Conservation (phyloP, 805 yeast genomes). For the Candida piceae region DNA sequence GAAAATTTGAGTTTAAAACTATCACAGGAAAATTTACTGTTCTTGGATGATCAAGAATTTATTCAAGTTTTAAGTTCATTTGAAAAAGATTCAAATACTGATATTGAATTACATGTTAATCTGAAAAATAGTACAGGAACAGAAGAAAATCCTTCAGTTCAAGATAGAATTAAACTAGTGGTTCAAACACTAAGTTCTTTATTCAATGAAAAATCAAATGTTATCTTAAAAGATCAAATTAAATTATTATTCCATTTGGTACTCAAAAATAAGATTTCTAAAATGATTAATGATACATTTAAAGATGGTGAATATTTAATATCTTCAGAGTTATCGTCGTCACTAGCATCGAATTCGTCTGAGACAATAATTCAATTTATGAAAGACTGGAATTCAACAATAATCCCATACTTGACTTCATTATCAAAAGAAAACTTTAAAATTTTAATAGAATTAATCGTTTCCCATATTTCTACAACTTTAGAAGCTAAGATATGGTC, state of each 20-base stretch:
- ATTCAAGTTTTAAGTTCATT: constrained; percentile 17
- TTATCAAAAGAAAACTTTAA: constrained; percentile 39
- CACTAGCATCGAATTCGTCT: constrained; percentile 9
- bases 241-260: constrained; percentile 35
- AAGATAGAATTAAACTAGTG: constrained; percentile 19
- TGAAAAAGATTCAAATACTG: constrained; percentile 16
- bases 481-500: constrained; percentile 67
- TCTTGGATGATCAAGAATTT: constrained; percentile 30
- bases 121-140: constrained; percentile 10
- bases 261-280: constrained; percentile 31
- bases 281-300: constrained; percentile 33
- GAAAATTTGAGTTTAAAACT: constrained; percentile 32
- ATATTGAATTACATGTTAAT: constrained; percentile 18
- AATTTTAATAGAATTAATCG: constrained; percentile 44
- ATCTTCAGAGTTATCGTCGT: constrained; percentile 16
- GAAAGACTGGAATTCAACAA: constrained; percentile 56
- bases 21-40: constrained; percentile 24
- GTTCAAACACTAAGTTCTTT: constrained; percentile 17
- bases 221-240: constrained; percentile 40
- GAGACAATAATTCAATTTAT: constrained; percentile 44
- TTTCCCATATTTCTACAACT: constrained; percentile 47
- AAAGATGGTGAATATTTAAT: constrained; percentile 35
- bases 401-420: constrained; percentile 53
- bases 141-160: constrained; percentile 18
- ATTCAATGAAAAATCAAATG: constrained; percentile 27